Evolutionary conservation across 2,329 filamentous ascomycete genomes (phyloP), one percentile per base, ranked within the genome.

Genomic region (Byssothecium circinans): DNA sequence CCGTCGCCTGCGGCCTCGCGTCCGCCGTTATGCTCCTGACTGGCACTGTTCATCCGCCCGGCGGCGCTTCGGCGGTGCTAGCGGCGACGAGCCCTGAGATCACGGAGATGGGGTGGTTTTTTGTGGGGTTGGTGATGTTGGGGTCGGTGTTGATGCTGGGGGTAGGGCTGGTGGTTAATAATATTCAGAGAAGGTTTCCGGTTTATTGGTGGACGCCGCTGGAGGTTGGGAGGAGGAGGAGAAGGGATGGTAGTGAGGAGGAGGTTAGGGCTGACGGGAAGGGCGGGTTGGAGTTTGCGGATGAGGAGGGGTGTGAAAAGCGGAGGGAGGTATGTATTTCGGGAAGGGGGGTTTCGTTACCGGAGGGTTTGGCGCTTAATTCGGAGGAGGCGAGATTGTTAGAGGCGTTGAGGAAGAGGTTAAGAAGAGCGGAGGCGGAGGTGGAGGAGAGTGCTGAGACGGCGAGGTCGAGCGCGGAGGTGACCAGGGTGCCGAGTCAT

Each of bases 11-110:
- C 52, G 75, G 69, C 1, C 54, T 65, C 8, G 70, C 76, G 4
- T 75, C 72, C 6, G 62, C 72, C 19, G 68, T 73, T 12, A 79
- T 78, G 76, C 65, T 73, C 6, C 51, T 76, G 27, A 78, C 76
- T 3, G 73, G 74, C 37, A 78, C 75, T 1, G 69, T 77, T 1
- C 75, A 78, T 54, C 76, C 76, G n/a, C 76, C 76, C 7, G 76
- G 75, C 15, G 76, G 76, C 18, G 76, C 76, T 0, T 77, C 75
- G 8, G 75, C 76, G 2, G 68, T 78, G 1, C 58, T 79, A 19
- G 75, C 76, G 1, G 70, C 70, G 5, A 74, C 71, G 3, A 63
- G 73, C 3, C 58, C 70, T 2, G 56, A 62, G 2, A 67, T 76
- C 20, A 72, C 68, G 12, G 65, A 58, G 0, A 69, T 78, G 67